These are phyloP conservation scores for Rhodotorula glutinis DNA, from an alignment of 1,284 basidiomycete species.

Conservation along the genomic window DNA sequence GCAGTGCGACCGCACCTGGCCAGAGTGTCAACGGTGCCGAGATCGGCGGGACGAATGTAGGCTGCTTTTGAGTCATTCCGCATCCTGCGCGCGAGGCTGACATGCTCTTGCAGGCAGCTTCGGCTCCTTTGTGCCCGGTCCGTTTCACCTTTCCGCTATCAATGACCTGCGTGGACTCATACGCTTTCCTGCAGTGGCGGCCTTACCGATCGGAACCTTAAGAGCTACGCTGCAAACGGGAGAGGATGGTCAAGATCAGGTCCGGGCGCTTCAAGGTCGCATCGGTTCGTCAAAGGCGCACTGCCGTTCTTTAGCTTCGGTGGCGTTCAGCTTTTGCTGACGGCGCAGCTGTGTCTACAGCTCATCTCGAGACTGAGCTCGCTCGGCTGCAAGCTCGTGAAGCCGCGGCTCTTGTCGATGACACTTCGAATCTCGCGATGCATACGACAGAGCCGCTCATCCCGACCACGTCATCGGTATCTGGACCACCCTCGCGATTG, in stretches of 20 bases:
- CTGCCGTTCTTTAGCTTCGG: not conserved
- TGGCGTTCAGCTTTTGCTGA: not conserved
- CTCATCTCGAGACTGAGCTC: no score
- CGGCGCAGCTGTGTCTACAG: no score
- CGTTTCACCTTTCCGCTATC: not conserved
- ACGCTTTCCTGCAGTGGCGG: not conserved
- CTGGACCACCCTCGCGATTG: no score
- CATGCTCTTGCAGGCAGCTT: not conserved
- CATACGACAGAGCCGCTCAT: no score
- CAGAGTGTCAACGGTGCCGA: conserved; percentile 21
- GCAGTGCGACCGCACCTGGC: conserved; percentile 26
- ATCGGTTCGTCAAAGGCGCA: conserved; percentile 2
- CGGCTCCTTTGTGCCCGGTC: conserved; percentile 25
- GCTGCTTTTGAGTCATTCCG: not conserved
- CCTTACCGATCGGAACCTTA: not conserved
- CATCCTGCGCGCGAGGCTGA: not conserved
- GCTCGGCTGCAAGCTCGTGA: no score
- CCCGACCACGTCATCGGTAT: no score
- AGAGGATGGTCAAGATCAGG: not conserved
- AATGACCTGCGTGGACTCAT: not conserved
- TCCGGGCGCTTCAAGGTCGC: not conserved
- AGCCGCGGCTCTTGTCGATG: no score
- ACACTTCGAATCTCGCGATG: no score
- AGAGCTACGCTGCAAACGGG: no score
- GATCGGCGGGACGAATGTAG: conserved; percentile 24